Conservation (phyloP, 2,329 filamentous ascomycete species). For the Xylaria sp. region DNA sequence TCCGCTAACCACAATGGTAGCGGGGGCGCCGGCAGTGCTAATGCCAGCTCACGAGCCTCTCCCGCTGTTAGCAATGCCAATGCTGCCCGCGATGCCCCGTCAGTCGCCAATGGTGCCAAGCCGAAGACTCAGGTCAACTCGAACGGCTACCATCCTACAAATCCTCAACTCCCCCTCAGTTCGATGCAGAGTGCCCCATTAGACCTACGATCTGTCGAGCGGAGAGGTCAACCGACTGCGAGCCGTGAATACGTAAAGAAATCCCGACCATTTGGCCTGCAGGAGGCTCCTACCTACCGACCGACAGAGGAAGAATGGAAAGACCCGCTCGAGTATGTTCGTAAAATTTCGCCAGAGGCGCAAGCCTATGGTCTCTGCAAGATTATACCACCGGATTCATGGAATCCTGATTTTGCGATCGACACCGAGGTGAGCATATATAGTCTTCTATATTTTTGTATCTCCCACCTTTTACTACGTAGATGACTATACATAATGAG, state of each 20-base stretch:
- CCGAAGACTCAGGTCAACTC: slow-evolving; percentile 64
- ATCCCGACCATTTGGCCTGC: slow-evolving; percentile 82
- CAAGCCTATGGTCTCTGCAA: slow-evolving; percentile 92
- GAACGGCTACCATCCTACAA: slow-evolving; percentile 63
- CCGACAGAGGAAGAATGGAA: slow-evolving; percentile 95
- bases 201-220: slow-evolving; percentile 89
- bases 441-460: background rate
- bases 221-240: slow-evolving; percentile 82
- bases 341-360: slow-evolving; percentile 88
- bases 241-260: slow-evolving; percentile 80
- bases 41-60: slow-evolving; percentile 63
- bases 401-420: slow-evolving; percentile 95
- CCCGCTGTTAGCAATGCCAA: slow-evolving; percentile 56
- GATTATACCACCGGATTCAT: slow-evolving; percentile 90
- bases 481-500: background rate
- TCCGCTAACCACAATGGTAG: slow-evolving; percentile 53
- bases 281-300: slow-evolving; percentile 89
- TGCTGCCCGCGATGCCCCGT: slow-evolving; percentile 48
- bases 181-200: slow-evolving; percentile 71
- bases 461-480: background rate
- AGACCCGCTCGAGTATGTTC: slow-evolving; percentile 92
- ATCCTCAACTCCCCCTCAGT: slow-evolving; percentile 63
- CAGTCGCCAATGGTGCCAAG: slow-evolving; percentile 52
- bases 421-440: slow-evolving; percentile 83
- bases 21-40: slow-evolving; percentile 56